Percentiles rank a stretch among this genome's conserved stretches.
phyloP scores from a whole-genome alignment of 2,329 filamentous ascomycete genomes.

The Paramyrothecium sp. region DNA sequence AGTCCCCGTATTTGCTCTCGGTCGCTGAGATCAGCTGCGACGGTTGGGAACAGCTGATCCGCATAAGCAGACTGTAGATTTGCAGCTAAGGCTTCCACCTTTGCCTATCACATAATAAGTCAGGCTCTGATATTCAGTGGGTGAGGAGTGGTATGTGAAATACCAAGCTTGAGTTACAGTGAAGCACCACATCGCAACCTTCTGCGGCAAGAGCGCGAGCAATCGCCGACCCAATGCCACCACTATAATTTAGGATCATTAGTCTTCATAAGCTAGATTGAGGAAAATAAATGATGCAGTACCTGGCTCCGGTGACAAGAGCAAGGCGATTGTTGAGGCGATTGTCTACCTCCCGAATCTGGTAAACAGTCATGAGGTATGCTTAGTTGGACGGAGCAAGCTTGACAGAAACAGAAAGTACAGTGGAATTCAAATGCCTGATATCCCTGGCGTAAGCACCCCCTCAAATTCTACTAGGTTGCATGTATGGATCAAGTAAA shows the following conservation, averaged over 20 bases:
- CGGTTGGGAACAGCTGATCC: background rate
- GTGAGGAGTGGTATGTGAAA: background rate
- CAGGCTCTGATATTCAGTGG: too few species aligned
- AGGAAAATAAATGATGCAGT: background rate
- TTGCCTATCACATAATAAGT: background rate
- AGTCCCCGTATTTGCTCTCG: conserved; percentile 15
- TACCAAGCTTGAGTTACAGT: background rate
- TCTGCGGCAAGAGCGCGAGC: background rate
- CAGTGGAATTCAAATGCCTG: too few species aligned
- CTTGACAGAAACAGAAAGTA: too few species aligned
- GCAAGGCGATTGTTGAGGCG: background rate
- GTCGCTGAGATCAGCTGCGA: background rate
- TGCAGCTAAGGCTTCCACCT: background rate
- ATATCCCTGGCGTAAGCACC: too few species aligned
- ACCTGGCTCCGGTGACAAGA: background rate
- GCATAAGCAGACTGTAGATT: background rate
- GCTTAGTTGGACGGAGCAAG: too few species aligned
- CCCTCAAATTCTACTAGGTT: too few species aligned
- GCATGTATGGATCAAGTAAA: too few species aligned
- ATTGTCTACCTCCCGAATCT: background rate
- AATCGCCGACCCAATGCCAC: background rate
- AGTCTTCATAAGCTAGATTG: too few species aligned
- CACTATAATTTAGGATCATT: background rate
- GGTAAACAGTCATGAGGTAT: background rate
- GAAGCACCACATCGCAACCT: background rate